Evolutionary conservation across 345 rosid species (phyloP).

Genomic region (Hypericum perforatum): DNA sequence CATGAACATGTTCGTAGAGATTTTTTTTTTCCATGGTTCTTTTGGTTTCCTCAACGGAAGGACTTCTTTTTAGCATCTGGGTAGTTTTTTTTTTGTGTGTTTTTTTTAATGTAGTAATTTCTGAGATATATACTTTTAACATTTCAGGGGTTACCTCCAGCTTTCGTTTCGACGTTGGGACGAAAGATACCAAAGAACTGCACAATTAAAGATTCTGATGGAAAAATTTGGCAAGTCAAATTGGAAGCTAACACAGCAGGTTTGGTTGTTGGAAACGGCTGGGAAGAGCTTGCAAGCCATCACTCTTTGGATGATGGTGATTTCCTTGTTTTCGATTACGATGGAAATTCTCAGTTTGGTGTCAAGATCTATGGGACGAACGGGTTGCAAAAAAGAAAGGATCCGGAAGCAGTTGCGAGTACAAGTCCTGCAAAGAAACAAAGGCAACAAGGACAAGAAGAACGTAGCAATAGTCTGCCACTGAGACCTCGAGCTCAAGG

Average conservation of each 20-base stretch:
- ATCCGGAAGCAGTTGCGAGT: not conserved
- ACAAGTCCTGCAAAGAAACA: not conserved
- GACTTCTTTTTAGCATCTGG: too few relatives aligned
- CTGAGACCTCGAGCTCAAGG: too few relatives aligned
- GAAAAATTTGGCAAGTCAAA: constrained; percentile 17
- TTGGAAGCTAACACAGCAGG: constrained; percentile 8
- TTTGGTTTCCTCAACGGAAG: too few relatives aligned
- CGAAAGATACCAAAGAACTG: not conserved
- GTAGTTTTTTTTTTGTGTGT: too few relatives aligned
- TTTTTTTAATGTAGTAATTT: too few relatives aligned
- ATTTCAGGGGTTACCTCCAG: constrained; percentile 21
- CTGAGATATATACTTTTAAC: not conserved
- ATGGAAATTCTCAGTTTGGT: constrained; percentile 8
- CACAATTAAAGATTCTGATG: constrained; percentile 7
- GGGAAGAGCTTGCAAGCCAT: constrained; percentile 14
- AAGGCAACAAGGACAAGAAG: constrained; percentile 3
- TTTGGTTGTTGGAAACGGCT: constrained; percentile 17
- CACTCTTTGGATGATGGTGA: constrained; percentile 14
- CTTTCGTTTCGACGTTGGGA: constrained; percentile 7
- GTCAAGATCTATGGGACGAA: constrained; percentile 14
- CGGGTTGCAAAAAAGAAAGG: constrained; percentile 13
- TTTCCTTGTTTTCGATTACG: constrained; percentile 18
- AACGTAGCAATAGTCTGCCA: too few relatives aligned
- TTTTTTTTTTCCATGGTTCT: too few relatives aligned
- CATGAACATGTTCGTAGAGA: too few relatives aligned